Base-by-base conservation (phyloP, 148 eudicot genomes). In the Euryodendron excelsum region DNA sequence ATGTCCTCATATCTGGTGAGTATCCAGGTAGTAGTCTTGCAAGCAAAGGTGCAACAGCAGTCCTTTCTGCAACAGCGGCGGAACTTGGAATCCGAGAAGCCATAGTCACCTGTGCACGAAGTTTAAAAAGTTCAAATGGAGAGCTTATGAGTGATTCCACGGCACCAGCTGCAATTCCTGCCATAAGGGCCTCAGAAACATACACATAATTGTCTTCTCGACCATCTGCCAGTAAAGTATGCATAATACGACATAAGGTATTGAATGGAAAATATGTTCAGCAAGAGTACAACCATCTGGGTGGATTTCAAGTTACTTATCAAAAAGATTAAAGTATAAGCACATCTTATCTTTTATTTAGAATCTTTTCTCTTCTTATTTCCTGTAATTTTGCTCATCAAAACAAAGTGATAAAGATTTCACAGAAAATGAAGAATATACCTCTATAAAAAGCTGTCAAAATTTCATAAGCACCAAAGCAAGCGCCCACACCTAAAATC, bases 121-220 rank as follows among this genome's bases (percentile, higher is more conserved):
- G 88, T 82, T 90, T 93, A 36, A 93, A 48, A 76, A 96, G 88
- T 80, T 96, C 98, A 80, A 91, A 93, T 75, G 99, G 99, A 80
- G 99, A 89, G 85, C 84, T 89, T 52, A 91, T 25, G 33, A 89
- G 80, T 39, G 92, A 87, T 80, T 93, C 99, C 79, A 87, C 25
- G n/a, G 85, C 86, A 77, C 99, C 98, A 66, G 96, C 83, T 75
- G 87, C 92, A 61, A 93, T 69, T 80, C 99, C 99, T 20, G 97
- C 91, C 71, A 91, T 72, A 63, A 96, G 87, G 41, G 99, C 98
- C 85, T 96, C 99, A 33, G 94, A 86, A 70, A 86, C 87, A 80
- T 90, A 74, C 27, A 93, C 89, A 79, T 84, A 77, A 65, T 89
- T 90, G 82, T 91, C 94, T 81, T 80, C 86, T 27, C 99, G 88